These are phyloP conservation scores for Gomphus bonarii DNA, from an alignment of 1,284 basidiomycete genomes.

Conservation along the genomic window DNA sequence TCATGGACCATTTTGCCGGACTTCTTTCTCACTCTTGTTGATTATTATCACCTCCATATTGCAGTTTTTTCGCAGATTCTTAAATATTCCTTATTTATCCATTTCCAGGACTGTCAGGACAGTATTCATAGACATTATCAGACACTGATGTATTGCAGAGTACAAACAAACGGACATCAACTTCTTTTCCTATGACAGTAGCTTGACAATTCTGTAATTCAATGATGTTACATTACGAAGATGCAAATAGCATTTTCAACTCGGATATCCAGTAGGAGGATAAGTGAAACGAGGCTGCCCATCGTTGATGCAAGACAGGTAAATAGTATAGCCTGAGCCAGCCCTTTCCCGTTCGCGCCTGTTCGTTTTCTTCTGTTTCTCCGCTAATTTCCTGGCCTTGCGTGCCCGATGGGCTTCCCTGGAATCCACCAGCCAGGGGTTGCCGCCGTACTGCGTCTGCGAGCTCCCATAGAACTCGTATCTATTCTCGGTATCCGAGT, in stretches of 20 bases:
- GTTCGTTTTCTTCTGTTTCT: slow-evolving; percentile 46
- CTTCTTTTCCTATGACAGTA: neutral
- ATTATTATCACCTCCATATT: neutral
- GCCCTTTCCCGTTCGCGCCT: slow-evolving; percentile 44
- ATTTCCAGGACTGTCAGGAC: neutral
- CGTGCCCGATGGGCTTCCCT: slow-evolving; percentile 40
- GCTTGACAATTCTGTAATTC: neutral
- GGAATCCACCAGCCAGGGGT: slow-evolving; percentile 27
- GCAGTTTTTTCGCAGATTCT: neutral
- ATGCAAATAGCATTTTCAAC: neutral
- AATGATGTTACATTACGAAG: neutral
- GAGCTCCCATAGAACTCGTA: slow-evolving; percentile 29
- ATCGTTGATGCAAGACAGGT: slow-evolving; percentile 37
- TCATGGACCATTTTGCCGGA: no score
- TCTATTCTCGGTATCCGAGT: slow-evolving; percentile 23
- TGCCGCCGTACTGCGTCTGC: slow-evolving; percentile 23
- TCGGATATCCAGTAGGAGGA: neutral
- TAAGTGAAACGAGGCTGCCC: slow-evolving; percentile 2
- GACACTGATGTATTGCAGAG: neutral
- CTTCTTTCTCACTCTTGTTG: no score
- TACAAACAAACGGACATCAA: neutral
- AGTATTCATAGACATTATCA: neutral
- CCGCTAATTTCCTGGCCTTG: slow-evolving; percentile 43
- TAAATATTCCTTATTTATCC: neutral
- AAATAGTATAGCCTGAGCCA: slow-evolving; percentile 38